Evolutionary conservation across 169 alveolate species (phyloP).

Genomic region (Plasmodium inui): DNA sequence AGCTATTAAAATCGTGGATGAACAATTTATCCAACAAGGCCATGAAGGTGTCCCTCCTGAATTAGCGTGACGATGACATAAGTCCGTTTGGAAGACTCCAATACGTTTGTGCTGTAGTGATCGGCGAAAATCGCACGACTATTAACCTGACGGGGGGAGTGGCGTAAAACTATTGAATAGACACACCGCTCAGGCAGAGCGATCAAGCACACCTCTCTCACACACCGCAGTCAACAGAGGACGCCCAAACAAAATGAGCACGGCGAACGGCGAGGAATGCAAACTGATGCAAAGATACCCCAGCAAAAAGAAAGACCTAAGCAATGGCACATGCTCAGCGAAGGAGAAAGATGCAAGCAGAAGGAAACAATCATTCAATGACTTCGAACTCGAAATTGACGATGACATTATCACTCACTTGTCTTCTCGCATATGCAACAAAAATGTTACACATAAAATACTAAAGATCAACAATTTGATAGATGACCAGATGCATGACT

Average conservation of each 20-base stretch:
- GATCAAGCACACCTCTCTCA: not conserved
- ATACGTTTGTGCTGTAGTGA: not conserved
- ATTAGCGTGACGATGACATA: not conserved
- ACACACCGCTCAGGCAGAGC: not conserved
- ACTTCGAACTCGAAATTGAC: conserved; percentile 42
- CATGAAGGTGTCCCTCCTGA: not conserved
- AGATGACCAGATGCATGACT: conserved; percentile 22
- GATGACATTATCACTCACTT: conserved; percentile 26
- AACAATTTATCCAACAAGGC: not conserved
- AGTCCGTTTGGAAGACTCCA: not conserved
- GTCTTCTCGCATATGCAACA: conserved; percentile 13
- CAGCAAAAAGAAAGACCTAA: not conserved
- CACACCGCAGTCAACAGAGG: not conserved
- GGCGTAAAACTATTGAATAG: not conserved
- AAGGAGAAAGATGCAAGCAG: not conserved
- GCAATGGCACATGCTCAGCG: not conserved
- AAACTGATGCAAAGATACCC: not conserved
- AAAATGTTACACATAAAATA: conserved; percentile 55
- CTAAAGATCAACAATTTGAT: conserved; percentile 50
- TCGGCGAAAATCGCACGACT: not conserved
- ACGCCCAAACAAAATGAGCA: conserved; percentile 9
- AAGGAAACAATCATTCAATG: not conserved
- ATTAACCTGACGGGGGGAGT: not conserved
- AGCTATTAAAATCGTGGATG: not conserved
- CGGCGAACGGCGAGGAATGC: not conserved